phyloP scores from a whole-genome alignment of 75 land plant species.

The Cupressus sempervirens region DNA sequence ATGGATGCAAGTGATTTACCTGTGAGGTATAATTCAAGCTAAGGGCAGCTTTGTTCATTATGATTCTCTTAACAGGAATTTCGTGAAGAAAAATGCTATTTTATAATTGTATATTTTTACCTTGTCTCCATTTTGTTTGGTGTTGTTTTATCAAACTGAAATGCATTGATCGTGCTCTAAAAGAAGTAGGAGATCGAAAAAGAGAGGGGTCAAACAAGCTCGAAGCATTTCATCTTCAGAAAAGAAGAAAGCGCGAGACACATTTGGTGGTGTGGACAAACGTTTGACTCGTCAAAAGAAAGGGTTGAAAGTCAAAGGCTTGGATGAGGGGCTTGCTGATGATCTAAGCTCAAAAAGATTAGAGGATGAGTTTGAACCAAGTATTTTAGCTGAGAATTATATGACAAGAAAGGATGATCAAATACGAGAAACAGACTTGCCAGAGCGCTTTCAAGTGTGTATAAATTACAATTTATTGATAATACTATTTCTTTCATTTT shows the following conservation, averaged over 20 bases:
- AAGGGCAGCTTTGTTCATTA: not conserved
- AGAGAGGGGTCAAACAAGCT: constrained; percentile 47
- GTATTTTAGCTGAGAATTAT: constrained; percentile 72
- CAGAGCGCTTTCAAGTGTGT: constrained; percentile 87
- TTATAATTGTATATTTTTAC: not conserved
- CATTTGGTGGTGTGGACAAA: constrained; percentile 77
- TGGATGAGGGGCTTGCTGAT: constrained; percentile 25
- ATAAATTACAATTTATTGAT: not conserved
- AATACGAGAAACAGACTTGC: constrained; percentile 71
- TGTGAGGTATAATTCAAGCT: constrained; percentile 41
- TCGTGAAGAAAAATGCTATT: not conserved
- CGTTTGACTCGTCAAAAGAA: constrained; percentile 52
- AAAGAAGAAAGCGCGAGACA: constrained; percentile 83
- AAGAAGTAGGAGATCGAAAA: constrained; percentile 46
- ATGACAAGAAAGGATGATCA: constrained; percentile 80
- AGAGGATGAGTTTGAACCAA: constrained; percentile 93
- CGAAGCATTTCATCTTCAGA: constrained; percentile 76
- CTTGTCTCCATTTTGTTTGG: not conserved
- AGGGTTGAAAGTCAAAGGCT: constrained; percentile 29
- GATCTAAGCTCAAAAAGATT: constrained; percentile 39
- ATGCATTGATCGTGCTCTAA: not conserved
- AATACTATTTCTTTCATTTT: not conserved
- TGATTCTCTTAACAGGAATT: not conserved
- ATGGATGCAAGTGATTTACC: constrained; percentile 79
- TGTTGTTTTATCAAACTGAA: not conserved